phyloP scores from a whole-genome alignment of 805 yeast species.

The Kazachstania viticola region DNA sequence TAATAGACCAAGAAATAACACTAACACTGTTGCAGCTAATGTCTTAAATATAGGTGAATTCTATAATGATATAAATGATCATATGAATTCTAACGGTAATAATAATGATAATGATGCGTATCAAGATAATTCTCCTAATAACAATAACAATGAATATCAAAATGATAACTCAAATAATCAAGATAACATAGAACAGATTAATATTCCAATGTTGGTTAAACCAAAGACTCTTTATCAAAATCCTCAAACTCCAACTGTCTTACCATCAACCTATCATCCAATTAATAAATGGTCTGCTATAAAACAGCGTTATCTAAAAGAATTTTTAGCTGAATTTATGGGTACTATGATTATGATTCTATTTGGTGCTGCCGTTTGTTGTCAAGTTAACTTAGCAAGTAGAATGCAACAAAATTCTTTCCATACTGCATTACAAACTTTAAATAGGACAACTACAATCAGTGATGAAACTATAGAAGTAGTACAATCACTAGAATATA shows the following conservation, averaged over 20 bases:
- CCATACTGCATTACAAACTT: background rate
- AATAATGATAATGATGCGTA: background rate
- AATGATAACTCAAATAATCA: background rate
- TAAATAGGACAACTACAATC: background rate
- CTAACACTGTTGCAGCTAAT: constrained; percentile 1
- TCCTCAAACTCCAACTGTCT: constrained; percentile 26
- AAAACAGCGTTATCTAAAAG: constrained; percentile 29
- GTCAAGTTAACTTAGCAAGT: constrained; percentile 31
- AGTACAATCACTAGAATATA: constrained; percentile 2
- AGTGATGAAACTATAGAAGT: constrained; percentile 1
- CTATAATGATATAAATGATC: background rate
- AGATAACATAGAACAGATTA: background rate
- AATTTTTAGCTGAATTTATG: constrained; percentile 39
- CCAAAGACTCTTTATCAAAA: constrained; percentile 26
- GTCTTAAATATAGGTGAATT: background rate
- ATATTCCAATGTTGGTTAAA: constrained; percentile 21
- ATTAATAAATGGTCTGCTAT: constrained; percentile 24
- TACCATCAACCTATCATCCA: constrained; percentile 27
- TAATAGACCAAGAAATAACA: background rate
- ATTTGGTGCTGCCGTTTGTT: constrained; percentile 38
- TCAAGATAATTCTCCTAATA: background rate
- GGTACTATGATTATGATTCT: constrained; percentile 36
- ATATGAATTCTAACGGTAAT: background rate
- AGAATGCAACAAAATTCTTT: constrained; percentile 9
- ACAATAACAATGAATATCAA: background rate